These are phyloP conservation scores for Endoconidiophora laricicola DNA, from an alignment of 2,329 filamentous ascomycete genomes.

Conservation along the genomic window DNA sequence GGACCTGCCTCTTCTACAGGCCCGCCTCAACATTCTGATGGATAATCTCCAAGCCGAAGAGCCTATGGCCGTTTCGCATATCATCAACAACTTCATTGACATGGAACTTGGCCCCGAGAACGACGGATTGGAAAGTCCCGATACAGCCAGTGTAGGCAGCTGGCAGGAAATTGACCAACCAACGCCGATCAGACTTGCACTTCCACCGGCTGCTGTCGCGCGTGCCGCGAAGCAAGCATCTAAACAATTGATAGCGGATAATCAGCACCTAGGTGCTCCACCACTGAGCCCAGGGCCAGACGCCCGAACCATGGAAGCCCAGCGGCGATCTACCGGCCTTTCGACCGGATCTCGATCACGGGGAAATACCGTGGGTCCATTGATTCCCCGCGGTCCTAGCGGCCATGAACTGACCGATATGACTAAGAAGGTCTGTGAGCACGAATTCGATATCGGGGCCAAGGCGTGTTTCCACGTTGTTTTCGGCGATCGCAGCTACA, in stretches of 20 bases:
- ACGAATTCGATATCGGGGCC: slow-evolving; percentile 76
- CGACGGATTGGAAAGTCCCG: slow-evolving; percentile 19
- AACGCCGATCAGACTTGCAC: slow-evolving; percentile 41
- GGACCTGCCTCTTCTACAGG: slow-evolving; percentile 64
- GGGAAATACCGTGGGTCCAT: slow-evolving; percentile 18
- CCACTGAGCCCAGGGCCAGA: slow-evolving; percentile 14
- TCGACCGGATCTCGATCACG: slow-evolving; percentile 22
- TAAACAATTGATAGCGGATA: slow-evolving; percentile 13
- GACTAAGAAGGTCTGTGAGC: slow-evolving; percentile 56
- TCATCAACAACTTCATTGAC: slow-evolving; percentile 55
- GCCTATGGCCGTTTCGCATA: slow-evolving; percentile 48
- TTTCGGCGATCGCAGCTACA: slow-evolving; percentile 88
- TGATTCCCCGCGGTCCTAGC: slow-evolving; percentile 60
- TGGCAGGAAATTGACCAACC: slow-evolving; percentile 31
- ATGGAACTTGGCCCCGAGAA: slow-evolving; percentile 50
- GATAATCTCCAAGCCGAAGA: slow-evolving; percentile 61
- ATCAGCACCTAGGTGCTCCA: background rate
- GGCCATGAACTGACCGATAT: slow-evolving; percentile 73
- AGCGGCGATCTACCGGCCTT: background rate
- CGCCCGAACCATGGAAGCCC: background rate
- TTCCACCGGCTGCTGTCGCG: slow-evolving; percentile 26
- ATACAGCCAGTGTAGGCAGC: slow-evolving; percentile 29
- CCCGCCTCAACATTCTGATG: slow-evolving; percentile 70
- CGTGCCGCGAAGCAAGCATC: slow-evolving; percentile 11
- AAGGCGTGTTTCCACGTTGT: slow-evolving; percentile 93